phyloP scores from a whole-genome alignment of 768 basidiomycete species.

The Fomitopsis serialis region DNA sequence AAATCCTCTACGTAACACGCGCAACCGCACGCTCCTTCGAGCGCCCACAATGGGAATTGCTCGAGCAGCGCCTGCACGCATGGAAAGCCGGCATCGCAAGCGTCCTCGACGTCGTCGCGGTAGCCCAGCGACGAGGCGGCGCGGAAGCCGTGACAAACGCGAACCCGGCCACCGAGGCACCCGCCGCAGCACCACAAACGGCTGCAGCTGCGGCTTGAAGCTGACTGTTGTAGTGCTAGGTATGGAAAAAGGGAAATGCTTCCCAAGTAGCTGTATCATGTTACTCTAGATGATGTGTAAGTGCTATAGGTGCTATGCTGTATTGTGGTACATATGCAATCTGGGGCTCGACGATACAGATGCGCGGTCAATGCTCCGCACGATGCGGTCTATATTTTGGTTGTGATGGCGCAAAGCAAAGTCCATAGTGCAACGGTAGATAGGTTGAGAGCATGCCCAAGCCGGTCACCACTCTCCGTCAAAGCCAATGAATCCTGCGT shows the following conservation, averaged over 20 bases:
- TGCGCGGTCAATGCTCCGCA: too few relatives aligned
- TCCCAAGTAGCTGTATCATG: not conserved
- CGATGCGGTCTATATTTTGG: not conserved
- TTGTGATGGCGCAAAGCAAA: not conserved
- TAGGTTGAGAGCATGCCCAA: not conserved
- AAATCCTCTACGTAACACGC: slow-evolving; percentile 66
- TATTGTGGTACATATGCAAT: not conserved
- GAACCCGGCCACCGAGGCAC: not conserved
- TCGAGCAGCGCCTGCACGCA: slow-evolving; percentile 67
- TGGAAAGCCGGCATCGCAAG: slow-evolving; percentile 73
- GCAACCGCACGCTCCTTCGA: slow-evolving; percentile 75
- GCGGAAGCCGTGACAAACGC: slow-evolving; percentile 6
- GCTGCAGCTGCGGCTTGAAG: not conserved
- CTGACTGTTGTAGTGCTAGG: not conserved
- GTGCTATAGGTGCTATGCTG: not conserved
- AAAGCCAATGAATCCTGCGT: slow-evolving; percentile 73
- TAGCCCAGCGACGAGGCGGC: slow-evolving; percentile 32
- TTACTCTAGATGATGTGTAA: not conserved
- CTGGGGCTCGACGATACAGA: not conserved
- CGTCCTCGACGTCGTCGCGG: slow-evolving; percentile 66
- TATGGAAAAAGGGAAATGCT: not conserved
- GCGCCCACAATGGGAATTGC: slow-evolving; percentile 70
- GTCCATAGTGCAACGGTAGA: not conserved
- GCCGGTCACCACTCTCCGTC: slow-evolving; percentile 71
- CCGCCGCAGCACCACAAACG: not conserved